Evolutionary conservation across 805 yeast species (phyloP).

Genomic region (Ogataea philodendri): DNA sequence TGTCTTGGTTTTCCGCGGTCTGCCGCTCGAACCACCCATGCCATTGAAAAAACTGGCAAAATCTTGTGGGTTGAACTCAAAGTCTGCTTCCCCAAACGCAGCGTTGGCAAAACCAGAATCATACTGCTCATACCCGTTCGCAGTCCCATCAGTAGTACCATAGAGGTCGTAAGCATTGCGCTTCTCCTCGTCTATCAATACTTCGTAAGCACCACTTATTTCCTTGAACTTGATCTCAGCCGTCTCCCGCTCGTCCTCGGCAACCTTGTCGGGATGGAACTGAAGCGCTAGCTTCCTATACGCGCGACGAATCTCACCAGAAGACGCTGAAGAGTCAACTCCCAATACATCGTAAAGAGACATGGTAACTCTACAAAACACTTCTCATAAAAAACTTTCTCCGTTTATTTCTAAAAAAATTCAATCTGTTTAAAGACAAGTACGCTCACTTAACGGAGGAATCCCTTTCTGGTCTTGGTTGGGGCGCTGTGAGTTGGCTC

Average conservation of each 20-base stretch:
- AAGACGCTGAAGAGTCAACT: slow-evolving; percentile 60
- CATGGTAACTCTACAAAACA: slow-evolving; percentile 17
- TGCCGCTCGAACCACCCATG: slow-evolving; percentile 23
- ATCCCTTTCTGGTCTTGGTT: slow-evolving; percentile 74
- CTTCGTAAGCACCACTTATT: slow-evolving; percentile 81
- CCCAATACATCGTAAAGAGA: slow-evolving; percentile 66
- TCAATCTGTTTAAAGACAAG: slow-evolving; percentile 11
- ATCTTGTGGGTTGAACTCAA: slow-evolving; percentile 65
- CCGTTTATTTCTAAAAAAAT: slow-evolving; percentile 13
- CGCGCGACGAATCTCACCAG: slow-evolving; percentile 75
- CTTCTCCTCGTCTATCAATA: slow-evolving; percentile 65
- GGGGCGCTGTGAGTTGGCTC: slow-evolving; percentile 42
- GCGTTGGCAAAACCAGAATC: slow-evolving; percentile 46
- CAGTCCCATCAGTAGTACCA: slow-evolving; percentile 43
- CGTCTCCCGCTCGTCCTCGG: slow-evolving; percentile 54
- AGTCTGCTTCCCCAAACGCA: slow-evolving; percentile 38
- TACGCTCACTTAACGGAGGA: slow-evolving; percentile 50
- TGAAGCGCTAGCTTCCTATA: slow-evolving; percentile 79
- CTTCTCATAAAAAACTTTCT: slow-evolving; percentile 12
- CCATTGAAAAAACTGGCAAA: slow-evolving; percentile 68
- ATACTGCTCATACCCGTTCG: slow-evolving; percentile 33
- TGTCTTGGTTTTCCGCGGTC: slow-evolving; percentile 37
- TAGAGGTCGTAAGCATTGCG: slow-evolving; percentile 58
- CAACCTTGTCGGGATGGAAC: slow-evolving; percentile 88
- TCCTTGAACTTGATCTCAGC: slow-evolving; percentile 83